Evolutionary conservation across 179 eudicot species (phyloP).

Genomic region (Drosera spatulata): DNA sequence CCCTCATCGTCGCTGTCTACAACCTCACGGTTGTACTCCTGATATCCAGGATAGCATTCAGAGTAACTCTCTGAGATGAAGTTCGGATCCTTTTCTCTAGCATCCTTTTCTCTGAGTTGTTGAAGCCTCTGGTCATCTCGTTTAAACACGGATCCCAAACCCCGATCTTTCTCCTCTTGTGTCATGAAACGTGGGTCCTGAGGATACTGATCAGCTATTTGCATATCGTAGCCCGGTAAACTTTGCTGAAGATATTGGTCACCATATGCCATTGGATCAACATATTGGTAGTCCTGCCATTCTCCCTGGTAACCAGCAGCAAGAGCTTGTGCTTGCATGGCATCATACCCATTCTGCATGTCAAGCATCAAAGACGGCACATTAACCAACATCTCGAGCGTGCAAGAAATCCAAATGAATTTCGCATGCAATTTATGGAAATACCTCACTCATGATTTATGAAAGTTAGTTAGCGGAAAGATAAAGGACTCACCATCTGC

Average conservation of each 20-base stretch:
- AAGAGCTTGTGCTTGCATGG: conserved; percentile 62
- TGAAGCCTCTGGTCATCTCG: conserved; percentile 88
- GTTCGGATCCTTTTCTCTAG: conserved; percentile 97
- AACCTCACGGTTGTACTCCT: conserved; percentile 88
- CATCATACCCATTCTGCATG: conserved; percentile 83
- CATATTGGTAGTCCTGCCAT: conserved; percentile 91
- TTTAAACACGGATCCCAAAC: conserved; percentile 95
- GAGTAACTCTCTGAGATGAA: conserved; percentile 97
- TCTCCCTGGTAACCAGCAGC: conserved; percentile 70
- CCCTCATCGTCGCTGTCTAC: conserved; percentile 96
- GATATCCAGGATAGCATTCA: conserved; percentile 99
- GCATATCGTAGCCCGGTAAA: conserved; percentile 54
- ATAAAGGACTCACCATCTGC: conserved; percentile 45
- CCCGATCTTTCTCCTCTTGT: conserved; percentile 98
- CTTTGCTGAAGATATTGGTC: conserved; percentile 85
- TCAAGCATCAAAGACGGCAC: not conserved
- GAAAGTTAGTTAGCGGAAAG: not conserved
- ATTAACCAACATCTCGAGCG: too few relatives aligned
- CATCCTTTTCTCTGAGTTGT: conserved; percentile 85
- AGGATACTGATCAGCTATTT: conserved; percentile 30
- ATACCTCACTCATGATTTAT: too few relatives aligned
- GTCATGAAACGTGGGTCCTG: conserved; percentile 87
- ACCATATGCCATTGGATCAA: conserved; percentile 71
- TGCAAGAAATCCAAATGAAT: too few relatives aligned
- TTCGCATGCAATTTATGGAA: too few relatives aligned